Evolutionary conservation across 352 stramenopile species (phyloP), one percentile per base, ranked within the genome.

Genomic region (Globisporangium mamillatum): DNA sequence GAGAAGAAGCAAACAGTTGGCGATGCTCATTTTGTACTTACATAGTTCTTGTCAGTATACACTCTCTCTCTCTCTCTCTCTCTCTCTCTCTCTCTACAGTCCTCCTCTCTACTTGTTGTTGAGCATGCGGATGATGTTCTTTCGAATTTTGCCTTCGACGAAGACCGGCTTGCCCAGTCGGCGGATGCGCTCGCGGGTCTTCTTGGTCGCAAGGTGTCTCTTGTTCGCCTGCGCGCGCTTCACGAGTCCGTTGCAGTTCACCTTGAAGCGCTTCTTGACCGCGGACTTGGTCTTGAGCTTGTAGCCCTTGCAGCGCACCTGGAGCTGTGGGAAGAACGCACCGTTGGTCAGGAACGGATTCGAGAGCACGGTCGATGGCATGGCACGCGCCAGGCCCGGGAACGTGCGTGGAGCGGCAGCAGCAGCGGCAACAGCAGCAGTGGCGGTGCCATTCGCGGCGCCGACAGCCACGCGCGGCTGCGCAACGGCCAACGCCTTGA

Each of bases 201-300:
- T 94, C 72, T 94, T 92, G 36, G 86, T 94, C 25, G 84, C 84
- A 68, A 94, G 89, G 74, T 94, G 86, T 69, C 86, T 81, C 81
- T 94, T 94, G 75, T 90, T 90, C 69, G 84, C 81, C 70, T 92
- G 82, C 32, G 79, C 75, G 65, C 86, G 84, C 80, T 92, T 92
- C 20, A 94, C 84, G 63, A 91, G 72, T 7, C 86, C 86, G 68
- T 94, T 94, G 66, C 64, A 71, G 74, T 94, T 94, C 48, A 94
- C 84, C 59, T 82, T 84, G 75, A 94, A 94, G 73, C 86, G 86
- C 74, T 94, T 94, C 75, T 94, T 94, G 25, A 94, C 86, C 12
- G 83, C 68, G 60, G 86, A 82, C 75, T 92, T 94, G 44, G 78
- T 86, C 80, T 92, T 92, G 74, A 92, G 82, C 71, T 94, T 94